A percentile compares a stretch with the other conserved stretches of the same genome.
These are phyloP conservation scores for Clarireedia sp. DNA, from an alignment of 2,329 filamentous ascomycete genomes.

Conservation along the genomic window DNA sequence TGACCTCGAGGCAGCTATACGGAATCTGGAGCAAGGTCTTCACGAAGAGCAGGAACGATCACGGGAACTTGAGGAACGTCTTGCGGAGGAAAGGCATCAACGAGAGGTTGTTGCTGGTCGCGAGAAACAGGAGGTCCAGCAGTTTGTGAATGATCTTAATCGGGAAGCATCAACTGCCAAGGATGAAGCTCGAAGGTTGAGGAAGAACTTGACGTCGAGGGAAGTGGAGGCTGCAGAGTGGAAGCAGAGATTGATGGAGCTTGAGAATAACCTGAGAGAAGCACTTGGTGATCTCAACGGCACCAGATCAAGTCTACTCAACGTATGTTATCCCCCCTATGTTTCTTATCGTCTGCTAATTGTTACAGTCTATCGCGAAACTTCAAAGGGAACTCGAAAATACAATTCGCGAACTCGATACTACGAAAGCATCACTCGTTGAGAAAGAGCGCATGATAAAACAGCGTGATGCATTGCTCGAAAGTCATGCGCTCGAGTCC, in stretches of 20 bases:
- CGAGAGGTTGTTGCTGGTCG: slow-evolving; percentile 77
- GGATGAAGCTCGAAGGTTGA: slow-evolving; percentile 75
- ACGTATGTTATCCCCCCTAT: slow-evolving; percentile 40
- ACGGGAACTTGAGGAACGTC: slow-evolving; percentile 63
- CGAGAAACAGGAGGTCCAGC: slow-evolving; percentile 92
- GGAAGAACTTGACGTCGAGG: slow-evolving; percentile 72
- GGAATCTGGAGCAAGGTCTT: slow-evolving; percentile 69
- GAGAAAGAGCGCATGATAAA: slow-evolving; percentile 89
- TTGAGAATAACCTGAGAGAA: slow-evolving; percentile 82
- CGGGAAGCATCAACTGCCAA: slow-evolving; percentile 71
- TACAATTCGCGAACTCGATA: slow-evolving; percentile 74
- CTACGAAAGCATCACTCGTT: slow-evolving; percentile 65
- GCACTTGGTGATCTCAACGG: slow-evolving; percentile 82
- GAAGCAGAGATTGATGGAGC: slow-evolving; percentile 83
- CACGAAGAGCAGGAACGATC: slow-evolving; percentile 75
- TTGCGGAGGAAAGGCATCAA: slow-evolving; percentile 75
- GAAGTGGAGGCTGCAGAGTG: slow-evolving; percentile 86
- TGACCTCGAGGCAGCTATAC: slow-evolving; percentile 77
- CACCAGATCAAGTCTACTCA: slow-evolving; percentile 76
- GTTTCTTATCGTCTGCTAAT: slow-evolving; percentile 12
- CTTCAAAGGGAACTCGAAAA: slow-evolving; percentile 82
- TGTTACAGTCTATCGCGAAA: slow-evolving; percentile 65
- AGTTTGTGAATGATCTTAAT: slow-evolving; percentile 88
- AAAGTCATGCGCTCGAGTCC: slow-evolving; percentile 80
- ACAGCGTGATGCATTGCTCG: slow-evolving; percentile 79